A percentile compares a stretch with the other conserved stretches of the same genome.
Evolutionary conservation across 345 rosid genomes (phyloP).

Genomic region (Populus deltoides): DNA sequence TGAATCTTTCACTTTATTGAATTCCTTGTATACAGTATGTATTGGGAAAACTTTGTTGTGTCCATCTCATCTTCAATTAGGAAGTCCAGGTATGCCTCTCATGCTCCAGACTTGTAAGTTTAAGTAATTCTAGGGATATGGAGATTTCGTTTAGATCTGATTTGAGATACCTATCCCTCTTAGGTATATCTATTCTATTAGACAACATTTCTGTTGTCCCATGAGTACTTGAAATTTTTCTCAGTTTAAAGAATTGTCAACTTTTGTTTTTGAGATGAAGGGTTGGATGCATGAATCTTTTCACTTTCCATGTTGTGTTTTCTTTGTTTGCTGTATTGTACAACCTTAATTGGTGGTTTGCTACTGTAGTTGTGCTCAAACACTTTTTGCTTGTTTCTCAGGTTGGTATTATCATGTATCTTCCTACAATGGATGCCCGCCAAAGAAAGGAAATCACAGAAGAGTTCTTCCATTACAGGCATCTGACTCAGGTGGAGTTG

Average conservation of each 20-base stretch:
- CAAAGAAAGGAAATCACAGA: slow-evolving; percentile 95
- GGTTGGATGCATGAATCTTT: neutral
- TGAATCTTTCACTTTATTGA: neutral
- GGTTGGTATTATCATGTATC: slow-evolving; percentile 99
- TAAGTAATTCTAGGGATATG: neutral
- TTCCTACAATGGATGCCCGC: slow-evolving; percentile 86
- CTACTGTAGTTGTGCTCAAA: neutral
- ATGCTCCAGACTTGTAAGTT: neutral
- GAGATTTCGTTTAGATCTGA: neutral
- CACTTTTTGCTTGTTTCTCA: slow-evolving; percentile 19
- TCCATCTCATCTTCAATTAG: neutral
- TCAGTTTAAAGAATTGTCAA: neutral
- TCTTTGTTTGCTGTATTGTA: neutral
- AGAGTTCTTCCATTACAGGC: slow-evolving; percentile 87
- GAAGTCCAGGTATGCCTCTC: neutral
- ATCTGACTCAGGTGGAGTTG: slow-evolving; percentile 52
- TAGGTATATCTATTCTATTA: neutral
- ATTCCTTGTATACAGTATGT: neutral
- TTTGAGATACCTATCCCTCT: neutral
- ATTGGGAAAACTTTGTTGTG: neutral
- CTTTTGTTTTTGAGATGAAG: neutral
- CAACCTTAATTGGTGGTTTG: neutral
- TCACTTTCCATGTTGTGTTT: neutral
- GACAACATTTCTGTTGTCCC: neutral
- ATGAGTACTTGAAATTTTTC: neutral